A percentile compares a stretch with the other conserved stretches of the same genome.
These are phyloP conservation scores for Aspergillus aculeatinus DNA, from an alignment of 2,329 filamentous ascomycete genomes.

Conservation along the genomic window DNA sequence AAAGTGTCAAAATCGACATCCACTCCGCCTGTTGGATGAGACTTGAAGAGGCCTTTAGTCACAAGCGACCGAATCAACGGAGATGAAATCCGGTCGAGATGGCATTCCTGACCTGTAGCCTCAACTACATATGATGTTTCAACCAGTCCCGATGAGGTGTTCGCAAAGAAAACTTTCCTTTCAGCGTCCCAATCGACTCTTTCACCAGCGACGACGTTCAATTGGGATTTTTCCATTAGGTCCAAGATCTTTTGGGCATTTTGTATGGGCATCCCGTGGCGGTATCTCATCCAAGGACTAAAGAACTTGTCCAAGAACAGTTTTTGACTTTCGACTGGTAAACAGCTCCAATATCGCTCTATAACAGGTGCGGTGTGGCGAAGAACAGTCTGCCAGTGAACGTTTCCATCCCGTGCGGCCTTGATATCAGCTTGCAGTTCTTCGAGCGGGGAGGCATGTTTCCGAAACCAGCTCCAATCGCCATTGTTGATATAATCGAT, in stretches of 20 bases:
- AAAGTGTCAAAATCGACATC: conserved; percentile 12
- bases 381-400: conserved; percentile 10
- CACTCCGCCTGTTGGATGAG: conserved; percentile 10
- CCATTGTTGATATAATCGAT: conserved; percentile 4
- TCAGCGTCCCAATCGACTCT: conserved; percentile 2
- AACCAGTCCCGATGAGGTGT: conserved; percentile 1
- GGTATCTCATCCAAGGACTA: conserved; percentile 14
- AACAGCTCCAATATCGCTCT: conserved; percentile 11
- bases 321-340: conserved; percentile 4
- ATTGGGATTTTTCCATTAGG: conserved; percentile 7
- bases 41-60: conserved; percentile 5
- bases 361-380: conserved; percentile 8
- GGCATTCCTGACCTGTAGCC: conserved; percentile 12
- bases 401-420: background rate
- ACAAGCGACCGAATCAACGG: conserved; percentile 11
- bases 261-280: conserved; percentile 12
- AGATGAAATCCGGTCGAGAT: conserved; percentile 6
- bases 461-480: conserved; percentile 15
- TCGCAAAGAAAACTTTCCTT: background rate
- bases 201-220: conserved; percentile 8
- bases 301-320: conserved; percentile 13
- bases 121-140: conserved; percentile 13
- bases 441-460: conserved; percentile 3
- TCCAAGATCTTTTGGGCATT: conserved; percentile 10
- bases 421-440: conserved; percentile 5